Evolutionary conservation across 257 asterid genomes (phyloP), one percentile per base, ranked within the genome.

Genomic region (Anisodus acutangulus): DNA sequence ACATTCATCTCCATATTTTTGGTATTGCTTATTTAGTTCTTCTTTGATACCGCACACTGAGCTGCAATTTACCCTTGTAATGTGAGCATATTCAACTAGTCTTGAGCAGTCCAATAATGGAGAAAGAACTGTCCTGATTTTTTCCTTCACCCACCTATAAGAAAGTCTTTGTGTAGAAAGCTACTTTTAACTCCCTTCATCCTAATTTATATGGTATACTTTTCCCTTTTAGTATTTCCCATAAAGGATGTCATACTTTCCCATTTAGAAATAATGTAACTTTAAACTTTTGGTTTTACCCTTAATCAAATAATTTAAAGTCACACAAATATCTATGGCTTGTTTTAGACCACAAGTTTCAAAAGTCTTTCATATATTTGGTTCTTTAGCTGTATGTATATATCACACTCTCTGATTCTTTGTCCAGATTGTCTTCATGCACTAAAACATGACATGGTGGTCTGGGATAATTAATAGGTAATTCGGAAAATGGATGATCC

Each of bases 401-500:
- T 78, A 78, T 78, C 64, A 78, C 81, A 53, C 81, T 74, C n/a
- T 26, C 62, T 72, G 81, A 78, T 78, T 78, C 81, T 78, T 78
- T 78, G 81, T 78, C 81, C 81, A 78, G 64, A 78, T 78, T 78
- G 64, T 53, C 81, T 78, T 81, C 69, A 83, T 85, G 79, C 79
- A 79, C 84, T 84, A 84, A 58, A 78, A 74, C 81, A 84, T 76
- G 69, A 79, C 86, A 76, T 85, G 87, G 57, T 86, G 83, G 85
- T 83, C 83, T 83, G 70, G 72, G 79, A 81, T 60, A 85, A 89
- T 87, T 78, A 83, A 83, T 91, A 94, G 98, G 98, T 87, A 83
- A 85, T 85, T 85, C 88, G 63, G 86, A 91, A 47, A 82, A 89
- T 85, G 95, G 93, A 84, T 97, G 90, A 85, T 85, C 92, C 83